Base-by-base conservation (phyloP, 768 basidiomycete species). In the Mycena metata region DNA sequence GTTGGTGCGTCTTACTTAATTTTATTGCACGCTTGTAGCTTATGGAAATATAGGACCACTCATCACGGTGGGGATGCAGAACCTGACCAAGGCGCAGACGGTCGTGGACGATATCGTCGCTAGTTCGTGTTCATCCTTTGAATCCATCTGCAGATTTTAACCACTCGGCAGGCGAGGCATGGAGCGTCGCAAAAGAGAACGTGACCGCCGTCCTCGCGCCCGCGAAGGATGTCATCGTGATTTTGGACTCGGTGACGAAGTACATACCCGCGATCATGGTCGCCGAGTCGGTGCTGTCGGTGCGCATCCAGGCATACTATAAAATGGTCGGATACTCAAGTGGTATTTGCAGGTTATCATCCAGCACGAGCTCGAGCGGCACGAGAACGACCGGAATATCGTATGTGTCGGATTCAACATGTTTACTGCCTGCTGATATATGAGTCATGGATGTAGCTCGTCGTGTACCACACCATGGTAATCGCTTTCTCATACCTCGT, bases 331-430 rank as follows among this genome's bases (percentile, higher is more conserved):
- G 5, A 33, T 9, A 13, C 58, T 64, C n/a, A 60, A 36, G 9
- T 24, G 24, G 19, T 8, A 19, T 63, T 30, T 6, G 19, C 23
- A 74, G 73, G 66, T 69, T 15, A 71, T 76, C 4, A 65, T 76
- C 41, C 43, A 73, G 26, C 66, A 73, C 39, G 73, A 76, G 57
- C 59, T 74, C 7, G 65, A 66, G 19, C 33, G 72, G 43, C 52
- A 47, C 5, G 65, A 74, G 35, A 76, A 76, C 33, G 75, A 76
- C 30, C 73, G 74, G 60, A 72, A 74, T 55, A 71, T 76, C 49
- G 75, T 72, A 33, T 24, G 66, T 69, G 66, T 69, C 10, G 1
- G 17, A 15, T 3, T 17, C 42, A 4, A 4, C 15, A 16, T 6
- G 12, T 47, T 9, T 26, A 13, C 9, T 39, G 39, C 19, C 2